phyloP scores from a whole-genome alignment of 306 rosid species.

The Ormosia emarginata region DNA sequence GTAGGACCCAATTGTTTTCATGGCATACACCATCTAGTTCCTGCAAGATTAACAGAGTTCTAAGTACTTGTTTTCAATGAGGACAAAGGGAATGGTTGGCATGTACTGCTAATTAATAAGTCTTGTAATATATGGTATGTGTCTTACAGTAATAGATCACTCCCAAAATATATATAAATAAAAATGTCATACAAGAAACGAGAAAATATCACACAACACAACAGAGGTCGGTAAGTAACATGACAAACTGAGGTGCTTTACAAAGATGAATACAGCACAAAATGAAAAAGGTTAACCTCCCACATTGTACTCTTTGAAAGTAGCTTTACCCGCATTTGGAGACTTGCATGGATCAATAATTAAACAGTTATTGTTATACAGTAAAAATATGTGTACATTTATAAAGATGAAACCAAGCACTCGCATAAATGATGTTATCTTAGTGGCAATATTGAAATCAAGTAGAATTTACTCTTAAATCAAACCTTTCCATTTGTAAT shows the following conservation, averaged over 20 bases:
- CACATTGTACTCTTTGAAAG: neutral
- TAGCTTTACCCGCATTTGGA: neutral
- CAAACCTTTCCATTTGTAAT: too few species aligned
- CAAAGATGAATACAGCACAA: neutral
- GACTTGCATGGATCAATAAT: neutral
- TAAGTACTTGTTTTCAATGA: conserved; percentile 1
- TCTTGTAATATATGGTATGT: too few species aligned
- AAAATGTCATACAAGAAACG: neutral
- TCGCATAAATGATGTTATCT: too few species aligned
- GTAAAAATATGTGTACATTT: neutral
- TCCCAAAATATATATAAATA: neutral
- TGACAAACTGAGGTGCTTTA: neutral
- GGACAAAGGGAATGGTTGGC: neutral
- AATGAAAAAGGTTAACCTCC: neutral
- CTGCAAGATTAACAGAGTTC: conserved; percentile 25
- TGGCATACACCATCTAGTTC: conserved; percentile 35
- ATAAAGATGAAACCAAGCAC: neutral
- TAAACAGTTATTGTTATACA: neutral
- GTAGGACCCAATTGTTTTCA: conserved; percentile 49
- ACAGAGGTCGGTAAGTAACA: neutral
- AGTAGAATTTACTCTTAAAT: too few species aligned
- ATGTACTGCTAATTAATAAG: neutral
- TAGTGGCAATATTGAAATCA: too few species aligned
- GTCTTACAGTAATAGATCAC: neutral
- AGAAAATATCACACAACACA: neutral